Base-by-base conservation (phyloP, 371 early-diverging fungal genomes). In the Apophysomyces sp. region DNA sequence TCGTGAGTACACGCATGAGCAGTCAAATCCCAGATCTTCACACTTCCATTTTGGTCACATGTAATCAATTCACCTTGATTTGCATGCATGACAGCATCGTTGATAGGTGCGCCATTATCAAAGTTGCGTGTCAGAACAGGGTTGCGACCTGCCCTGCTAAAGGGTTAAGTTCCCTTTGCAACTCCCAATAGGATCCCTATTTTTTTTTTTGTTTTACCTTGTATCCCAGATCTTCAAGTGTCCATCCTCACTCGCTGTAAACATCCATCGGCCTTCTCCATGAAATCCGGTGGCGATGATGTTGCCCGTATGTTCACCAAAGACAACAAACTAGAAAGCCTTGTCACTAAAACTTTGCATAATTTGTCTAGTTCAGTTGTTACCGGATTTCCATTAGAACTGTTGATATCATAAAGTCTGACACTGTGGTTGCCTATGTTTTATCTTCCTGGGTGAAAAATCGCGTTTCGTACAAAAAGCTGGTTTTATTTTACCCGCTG, bases 31-130 rank as follows among this genome's bases (percentile, higher is more conserved):
- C 97, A 97, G 15, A 97, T 87, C 62, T 91, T 92, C 39, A 98
- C 92, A 34, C 86, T 77, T 4, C 98, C 98, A 63, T 89, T 91
- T 65, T 95, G 95, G 80, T 98, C 97, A 73, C 96, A 94, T 0
- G 97, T 94, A 51, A 96, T 86, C 7, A 98, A 71, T 66, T 97
- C 94, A 32, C 94, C 97, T 73, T 95, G 95, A 68, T 97, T 85
- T 0, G 98, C 97, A 76, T 97, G 97, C 68, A 97, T 94, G 2
- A 93, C 93, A 24, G 96, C 91, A 72, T 97, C 97, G 61, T 92
- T 96, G 56, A 98, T 94, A 7, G 94, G 89, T 5, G 91, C 85
- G 58, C 91, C 91, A 66, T 95, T 92, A 58, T 93, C 88, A 71
- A 95, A 92, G 61, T 92, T 91, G 16, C 94, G 82, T 55, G 93